Evolutionary conservation across 2,329 filamentous ascomycete genomes (phyloP).

Genomic region (Penicillium griseofulvum): DNA sequence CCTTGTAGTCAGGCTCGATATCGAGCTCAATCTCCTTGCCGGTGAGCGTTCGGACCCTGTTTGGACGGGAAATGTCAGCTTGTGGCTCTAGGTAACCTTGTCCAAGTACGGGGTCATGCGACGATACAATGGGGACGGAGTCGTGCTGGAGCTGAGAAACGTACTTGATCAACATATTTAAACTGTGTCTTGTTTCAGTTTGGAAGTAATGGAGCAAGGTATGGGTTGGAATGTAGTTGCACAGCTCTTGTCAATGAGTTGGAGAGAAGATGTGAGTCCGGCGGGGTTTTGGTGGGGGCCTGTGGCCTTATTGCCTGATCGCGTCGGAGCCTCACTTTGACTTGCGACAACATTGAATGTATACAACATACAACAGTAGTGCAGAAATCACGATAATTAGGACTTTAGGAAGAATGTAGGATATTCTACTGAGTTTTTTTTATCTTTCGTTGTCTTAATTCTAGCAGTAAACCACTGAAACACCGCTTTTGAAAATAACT

Average conservation of each 20-base stretch:
- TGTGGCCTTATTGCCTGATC: constrained; percentile 25
- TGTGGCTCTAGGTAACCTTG: constrained; percentile 11
- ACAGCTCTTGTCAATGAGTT: constrained; percentile 7
- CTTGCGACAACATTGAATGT: background rate
- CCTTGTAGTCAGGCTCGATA: constrained; percentile 92
- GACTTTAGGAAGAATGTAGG: rapidly evolving
- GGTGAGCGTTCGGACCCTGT: constrained; percentile 91
- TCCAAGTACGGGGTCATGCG: constrained; percentile 2
- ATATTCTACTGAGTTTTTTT: no score
- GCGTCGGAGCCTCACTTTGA: constrained; percentile 11
- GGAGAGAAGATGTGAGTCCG: constrained; percentile 25
- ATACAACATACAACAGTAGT: background rate
- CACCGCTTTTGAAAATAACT: background rate
- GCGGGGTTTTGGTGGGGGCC: constrained; percentile 35
- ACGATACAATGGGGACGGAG: constrained; percentile 18
- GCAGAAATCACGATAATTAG: background rate
- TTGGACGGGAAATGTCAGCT: constrained; percentile 8
- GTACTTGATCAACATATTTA: constrained; percentile 54
- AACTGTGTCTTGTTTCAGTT: background rate
- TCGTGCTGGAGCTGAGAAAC: constrained; percentile 13
- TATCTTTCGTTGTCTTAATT: background rate
- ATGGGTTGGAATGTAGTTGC: background rate
- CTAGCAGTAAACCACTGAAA: background rate
- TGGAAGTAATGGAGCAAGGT: background rate
- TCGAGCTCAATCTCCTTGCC: constrained; percentile 99